phyloP scores from a whole-genome alignment of 2,329 filamentous ascomycete genomes.

The Alternaria sp. region DNA sequence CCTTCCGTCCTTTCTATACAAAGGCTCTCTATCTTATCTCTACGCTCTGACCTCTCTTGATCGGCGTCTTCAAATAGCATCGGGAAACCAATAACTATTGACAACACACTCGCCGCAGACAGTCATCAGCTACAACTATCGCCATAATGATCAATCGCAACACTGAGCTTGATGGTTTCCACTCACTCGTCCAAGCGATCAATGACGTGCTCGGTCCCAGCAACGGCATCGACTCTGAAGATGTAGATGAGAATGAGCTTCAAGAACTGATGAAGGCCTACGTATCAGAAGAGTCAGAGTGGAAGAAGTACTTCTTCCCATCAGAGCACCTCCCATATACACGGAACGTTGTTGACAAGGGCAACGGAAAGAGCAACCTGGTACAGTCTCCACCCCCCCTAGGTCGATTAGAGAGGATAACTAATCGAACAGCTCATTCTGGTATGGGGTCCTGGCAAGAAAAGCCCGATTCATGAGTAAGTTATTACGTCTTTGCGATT shows the following conservation, averaged over 20 bases:
- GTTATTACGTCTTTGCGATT: conserved; percentile 21
- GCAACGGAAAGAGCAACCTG: conserved; percentile 82
- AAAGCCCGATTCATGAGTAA: conserved; percentile 82
- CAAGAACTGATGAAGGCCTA: conserved; percentile 78
- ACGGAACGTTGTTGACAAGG: conserved; percentile 86
- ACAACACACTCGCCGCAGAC: neutral
- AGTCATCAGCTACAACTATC: neutral
- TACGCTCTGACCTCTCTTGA: neutral
- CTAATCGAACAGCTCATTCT: conserved; percentile 72
- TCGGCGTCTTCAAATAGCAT: neutral
- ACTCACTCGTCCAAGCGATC: conserved; percentile 75
- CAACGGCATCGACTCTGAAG: conserved; percentile 81
- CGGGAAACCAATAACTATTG: neutral
- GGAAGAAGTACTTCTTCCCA: conserved; percentile 77
- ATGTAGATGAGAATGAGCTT: conserved; percentile 78
- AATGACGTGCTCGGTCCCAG: conserved; percentile 78
- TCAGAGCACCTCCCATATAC: conserved; percentile 78
- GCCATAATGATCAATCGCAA: conserved; percentile 34
- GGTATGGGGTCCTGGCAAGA: conserved; percentile 87
- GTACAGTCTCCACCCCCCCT: conserved; percentile 56
- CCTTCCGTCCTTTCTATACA: conserved; percentile 21
- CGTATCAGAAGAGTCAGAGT: conserved; percentile 71
- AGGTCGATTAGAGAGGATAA: neutral
- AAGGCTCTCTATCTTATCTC: conserved; percentile 13
- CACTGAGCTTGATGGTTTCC: conserved; percentile 59